Evolutionary conservation across 1,284 basidiomycete genomes (phyloP).

Genomic region (Exobasidium cylindrosporum): DNA sequence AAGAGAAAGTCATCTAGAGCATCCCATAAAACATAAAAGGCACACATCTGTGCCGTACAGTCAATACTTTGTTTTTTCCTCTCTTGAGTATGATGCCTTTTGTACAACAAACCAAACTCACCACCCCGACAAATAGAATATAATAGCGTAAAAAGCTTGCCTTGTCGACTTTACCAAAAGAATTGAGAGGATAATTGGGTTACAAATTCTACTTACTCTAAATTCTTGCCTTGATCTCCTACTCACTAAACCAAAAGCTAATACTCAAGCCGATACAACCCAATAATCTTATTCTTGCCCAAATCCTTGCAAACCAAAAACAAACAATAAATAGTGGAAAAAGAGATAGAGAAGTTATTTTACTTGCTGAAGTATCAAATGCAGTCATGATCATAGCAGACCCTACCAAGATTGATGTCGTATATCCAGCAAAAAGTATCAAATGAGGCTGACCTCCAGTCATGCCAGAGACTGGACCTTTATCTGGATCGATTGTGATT

Average conservation of each 20-base stretch:
- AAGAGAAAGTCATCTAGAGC: conserved; percentile 14
- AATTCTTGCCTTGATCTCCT: neutral
- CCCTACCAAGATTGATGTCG: neutral
- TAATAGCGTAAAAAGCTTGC: conserved; percentile 27
- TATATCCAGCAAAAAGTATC: conserved; percentile 9
- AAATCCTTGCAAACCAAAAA: conserved; percentile 14
- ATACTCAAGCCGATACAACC: conserved; percentile 9
- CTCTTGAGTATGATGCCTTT: too few relatives aligned
- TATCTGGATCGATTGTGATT: conserved; percentile 12
- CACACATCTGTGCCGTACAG: neutral
- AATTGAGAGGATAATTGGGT: neutral
- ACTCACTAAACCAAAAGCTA: conserved; percentile 13
- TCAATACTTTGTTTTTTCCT: neutral
- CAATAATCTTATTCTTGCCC: conserved; percentile 7
- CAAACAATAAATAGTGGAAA: conserved; percentile 5
- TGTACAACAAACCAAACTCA: conserved; percentile 23
- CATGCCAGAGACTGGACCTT: conserved; percentile 15
- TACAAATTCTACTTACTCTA: neutral
- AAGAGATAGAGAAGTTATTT: conserved; percentile 10
- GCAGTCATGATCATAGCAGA: conserved; percentile 8
- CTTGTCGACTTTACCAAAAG: conserved; percentile 32
- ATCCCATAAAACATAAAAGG: conserved; percentile 16
- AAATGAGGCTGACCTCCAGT: conserved; percentile 4
- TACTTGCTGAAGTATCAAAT: conserved; percentile 12
- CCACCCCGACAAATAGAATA: conserved; percentile 37